Evolutionary conservation across 1,284 basidiomycete genomes (phyloP).

Genomic region (Fomitopsis schrenkii): DNA sequence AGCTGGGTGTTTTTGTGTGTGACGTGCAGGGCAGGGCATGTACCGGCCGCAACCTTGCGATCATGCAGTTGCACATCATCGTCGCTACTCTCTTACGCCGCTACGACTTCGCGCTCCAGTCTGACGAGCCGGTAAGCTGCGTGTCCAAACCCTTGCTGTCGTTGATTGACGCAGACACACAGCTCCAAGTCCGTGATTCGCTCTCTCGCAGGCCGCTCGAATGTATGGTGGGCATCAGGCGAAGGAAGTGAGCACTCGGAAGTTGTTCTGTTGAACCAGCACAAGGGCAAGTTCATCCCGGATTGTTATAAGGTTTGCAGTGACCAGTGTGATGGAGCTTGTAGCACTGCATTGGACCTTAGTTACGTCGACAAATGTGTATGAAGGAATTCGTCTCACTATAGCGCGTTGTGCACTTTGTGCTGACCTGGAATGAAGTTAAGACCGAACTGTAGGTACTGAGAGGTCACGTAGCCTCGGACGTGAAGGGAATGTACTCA

Average conservation of each 20-base stretch:
- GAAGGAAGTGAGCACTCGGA: background rate
- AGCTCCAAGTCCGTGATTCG: slow-evolving; percentile 4
- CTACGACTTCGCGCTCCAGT: slow-evolving; percentile 30
- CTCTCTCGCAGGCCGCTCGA: slow-evolving; percentile 5
- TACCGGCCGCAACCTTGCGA: slow-evolving; percentile 31
- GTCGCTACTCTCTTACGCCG: slow-evolving; percentile 34
- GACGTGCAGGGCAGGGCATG: slow-evolving; percentile 14
- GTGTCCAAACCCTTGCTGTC: background rate
- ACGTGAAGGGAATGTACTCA: background rate
- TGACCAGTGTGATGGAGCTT: no score
- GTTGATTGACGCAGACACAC: background rate
- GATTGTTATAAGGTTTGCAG: no score
- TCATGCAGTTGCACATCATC: slow-evolving; percentile 34
- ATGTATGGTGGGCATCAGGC: slow-evolving; percentile 8
- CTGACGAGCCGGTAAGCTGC: slow-evolving; percentile 25
- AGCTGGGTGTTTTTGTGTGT: background rate
- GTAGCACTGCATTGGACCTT: no score
- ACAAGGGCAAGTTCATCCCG: no score
- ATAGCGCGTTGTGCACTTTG: no score
- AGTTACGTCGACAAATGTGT: no score
- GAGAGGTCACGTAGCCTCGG: no score
- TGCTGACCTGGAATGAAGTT: no score
- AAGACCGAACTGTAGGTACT: no score
- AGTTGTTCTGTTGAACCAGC: no score
- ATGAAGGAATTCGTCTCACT: no score